Conservation (phyloP, 805 yeast genomes). For the Candida chilensis region DNA sequence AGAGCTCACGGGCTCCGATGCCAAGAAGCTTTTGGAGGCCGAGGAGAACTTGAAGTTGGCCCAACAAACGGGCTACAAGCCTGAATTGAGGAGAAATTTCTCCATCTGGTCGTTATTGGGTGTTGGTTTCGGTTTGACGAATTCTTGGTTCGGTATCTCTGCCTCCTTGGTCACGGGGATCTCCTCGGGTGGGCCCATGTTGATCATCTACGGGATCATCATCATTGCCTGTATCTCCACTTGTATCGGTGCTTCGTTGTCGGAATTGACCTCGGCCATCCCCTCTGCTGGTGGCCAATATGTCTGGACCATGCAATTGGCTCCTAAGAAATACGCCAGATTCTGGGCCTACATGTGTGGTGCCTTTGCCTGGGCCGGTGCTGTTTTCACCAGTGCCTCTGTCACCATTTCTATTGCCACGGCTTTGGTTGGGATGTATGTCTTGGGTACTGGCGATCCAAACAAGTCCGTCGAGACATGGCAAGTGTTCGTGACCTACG, state of each 20-base stretch:
- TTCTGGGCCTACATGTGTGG: slow-evolving; percentile 52
- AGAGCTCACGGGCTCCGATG: no score
- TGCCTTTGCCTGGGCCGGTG: slow-evolving; percentile 53
- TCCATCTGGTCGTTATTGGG: slow-evolving; percentile 41
- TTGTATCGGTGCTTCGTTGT: slow-evolving; percentile 38
- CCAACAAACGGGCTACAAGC: slow-evolving; percentile 12
- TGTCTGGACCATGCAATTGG: slow-evolving; percentile 47
- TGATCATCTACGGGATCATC: slow-evolving; percentile 47
- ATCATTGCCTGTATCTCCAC: slow-evolving; percentile 37
- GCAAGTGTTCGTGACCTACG: slow-evolving; percentile 46
- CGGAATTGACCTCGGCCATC: slow-evolving; percentile 44
- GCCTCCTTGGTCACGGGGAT: slow-evolving; percentile 48
- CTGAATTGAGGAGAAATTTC: slow-evolving; percentile 25
- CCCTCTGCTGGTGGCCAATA: slow-evolving; percentile 55
- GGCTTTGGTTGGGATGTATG: slow-evolving; percentile 42
- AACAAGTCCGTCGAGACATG: slow-evolving; percentile 32
- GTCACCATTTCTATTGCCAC: slow-evolving; percentile 45
- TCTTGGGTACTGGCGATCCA: slow-evolving; percentile 20
- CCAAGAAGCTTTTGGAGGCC: slow-evolving; percentile 4
- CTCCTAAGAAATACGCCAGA: slow-evolving; percentile 36
- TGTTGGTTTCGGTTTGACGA: slow-evolving; percentile 51
- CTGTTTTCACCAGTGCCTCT: slow-evolving; percentile 54
- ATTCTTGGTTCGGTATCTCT: slow-evolving; percentile 54
- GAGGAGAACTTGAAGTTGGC: slow-evolving; percentile 9
- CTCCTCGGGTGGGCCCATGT: slow-evolving; percentile 48